These are phyloP conservation scores for Solanum dulcamara DNA, from an alignment of 257 asterid species.

Conservation along the genomic window DNA sequence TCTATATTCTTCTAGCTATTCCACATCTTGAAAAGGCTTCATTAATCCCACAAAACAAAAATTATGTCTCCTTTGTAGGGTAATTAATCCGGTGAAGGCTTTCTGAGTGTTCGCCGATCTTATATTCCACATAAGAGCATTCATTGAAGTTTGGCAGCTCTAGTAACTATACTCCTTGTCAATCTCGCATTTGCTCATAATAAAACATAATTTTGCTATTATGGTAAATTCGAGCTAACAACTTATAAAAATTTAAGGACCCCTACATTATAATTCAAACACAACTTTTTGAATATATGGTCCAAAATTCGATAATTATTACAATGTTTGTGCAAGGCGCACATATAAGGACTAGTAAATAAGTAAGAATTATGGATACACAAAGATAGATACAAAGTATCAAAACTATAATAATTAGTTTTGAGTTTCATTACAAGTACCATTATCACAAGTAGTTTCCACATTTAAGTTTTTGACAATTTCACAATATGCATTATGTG, in stretches of 20 bases:
- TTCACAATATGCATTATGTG: constrained; percentile 13
- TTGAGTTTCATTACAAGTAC: not conserved
- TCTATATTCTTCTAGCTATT: no score
- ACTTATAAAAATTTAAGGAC: not conserved
- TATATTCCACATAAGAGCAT: no score
- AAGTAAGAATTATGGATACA: not conserved
- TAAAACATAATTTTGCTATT: no score
- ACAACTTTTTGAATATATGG: not conserved
- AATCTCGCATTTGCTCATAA: no score
- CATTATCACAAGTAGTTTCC: not conserved
- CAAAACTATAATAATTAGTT: not conserved
- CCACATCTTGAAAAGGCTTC: no score
- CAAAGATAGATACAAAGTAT: not conserved
- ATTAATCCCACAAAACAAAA: no score
- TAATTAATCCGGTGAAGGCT: no score
- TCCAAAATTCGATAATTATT: not conserved
- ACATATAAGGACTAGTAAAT: not conserved
- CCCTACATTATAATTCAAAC: not conserved
- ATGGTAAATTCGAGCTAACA: not conserved
- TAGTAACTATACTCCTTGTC: no score
- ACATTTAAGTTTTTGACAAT: not conserved
- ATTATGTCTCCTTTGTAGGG: no score
- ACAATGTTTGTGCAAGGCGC: not conserved
- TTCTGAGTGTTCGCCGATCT: no score
- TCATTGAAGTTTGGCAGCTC: no score